phyloP scores from a whole-genome alignment of 2,329 filamentous ascomycete species.

The Nigrospora osmanthi region DNA sequence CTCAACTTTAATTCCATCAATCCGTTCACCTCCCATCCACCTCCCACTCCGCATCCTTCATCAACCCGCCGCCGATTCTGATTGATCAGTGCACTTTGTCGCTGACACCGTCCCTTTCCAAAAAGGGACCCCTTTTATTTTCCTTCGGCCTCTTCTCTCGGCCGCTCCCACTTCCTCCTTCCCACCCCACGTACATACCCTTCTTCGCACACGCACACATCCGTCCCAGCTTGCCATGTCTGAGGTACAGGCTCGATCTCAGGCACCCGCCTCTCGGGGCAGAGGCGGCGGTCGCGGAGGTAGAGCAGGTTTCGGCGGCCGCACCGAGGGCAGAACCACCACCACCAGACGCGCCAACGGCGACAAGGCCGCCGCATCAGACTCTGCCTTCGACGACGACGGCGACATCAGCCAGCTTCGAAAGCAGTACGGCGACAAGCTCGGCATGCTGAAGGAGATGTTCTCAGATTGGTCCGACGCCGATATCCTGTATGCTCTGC shows the following conservation, averaged over 20 bases:
- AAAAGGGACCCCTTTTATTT: not conserved
- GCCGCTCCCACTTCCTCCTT: not conserved
- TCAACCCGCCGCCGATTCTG: not conserved
- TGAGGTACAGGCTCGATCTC: slow-evolving; percentile 79
- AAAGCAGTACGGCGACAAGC: slow-evolving; percentile 75
- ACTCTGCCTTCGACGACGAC: slow-evolving; percentile 64
- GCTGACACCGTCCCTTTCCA: slow-evolving; percentile 1
- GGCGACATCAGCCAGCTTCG: slow-evolving; percentile 88
- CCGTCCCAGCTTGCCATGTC: slow-evolving; percentile 63
- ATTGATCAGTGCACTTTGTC: slow-evolving; percentile 2
- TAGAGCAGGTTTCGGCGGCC: slow-evolving; percentile 63
- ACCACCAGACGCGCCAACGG: slow-evolving; percentile 56
- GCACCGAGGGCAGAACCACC: slow-evolving; percentile 58
- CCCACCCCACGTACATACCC: slow-evolving; percentile 10
- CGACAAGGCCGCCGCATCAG: slow-evolving; percentile 53
- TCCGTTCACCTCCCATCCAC: not conserved
- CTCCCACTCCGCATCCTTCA: not conserved
- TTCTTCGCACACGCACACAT: slow-evolving; percentile 19
- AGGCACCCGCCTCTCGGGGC: slow-evolving; percentile 66
- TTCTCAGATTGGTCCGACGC: slow-evolving; percentile 94
- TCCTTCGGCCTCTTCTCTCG: not conserved
- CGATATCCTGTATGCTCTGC: slow-evolving; percentile 85
- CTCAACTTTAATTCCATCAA: slow-evolving; percentile 2
- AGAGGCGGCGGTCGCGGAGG: slow-evolving; percentile 86
- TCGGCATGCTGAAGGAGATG: slow-evolving; percentile 80